Conservation (phyloP, 768 basidiomycete genomes). For the Porpolomopsis calyptriformis region DNA sequence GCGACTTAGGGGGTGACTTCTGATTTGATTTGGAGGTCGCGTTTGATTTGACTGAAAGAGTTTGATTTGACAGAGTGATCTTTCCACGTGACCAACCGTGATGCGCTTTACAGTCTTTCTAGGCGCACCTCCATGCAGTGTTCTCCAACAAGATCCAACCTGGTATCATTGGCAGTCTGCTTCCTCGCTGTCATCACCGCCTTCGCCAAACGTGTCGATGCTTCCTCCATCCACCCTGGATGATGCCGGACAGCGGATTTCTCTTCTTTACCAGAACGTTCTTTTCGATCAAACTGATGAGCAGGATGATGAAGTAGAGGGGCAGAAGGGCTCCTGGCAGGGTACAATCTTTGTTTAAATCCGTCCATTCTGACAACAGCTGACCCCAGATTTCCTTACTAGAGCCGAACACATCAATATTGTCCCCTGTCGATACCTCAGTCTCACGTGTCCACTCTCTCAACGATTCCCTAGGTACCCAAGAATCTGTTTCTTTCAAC, state of each 20-base stretch:
- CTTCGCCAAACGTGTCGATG: not conserved
- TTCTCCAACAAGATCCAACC: slow-evolving; percentile 24
- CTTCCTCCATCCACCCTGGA: slow-evolving; percentile 50
- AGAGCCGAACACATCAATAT: no score
- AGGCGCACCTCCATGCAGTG: slow-evolving; percentile 34
- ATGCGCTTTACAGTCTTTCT: slow-evolving; percentile 39
- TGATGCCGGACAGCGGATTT: slow-evolving; percentile 59
- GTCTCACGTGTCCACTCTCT: slow-evolving; percentile 1
- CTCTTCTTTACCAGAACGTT: slow-evolving; percentile 56
- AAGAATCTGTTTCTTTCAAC: slow-evolving; percentile 39
- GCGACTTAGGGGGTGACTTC: no score
- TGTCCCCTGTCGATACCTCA: not conserved
- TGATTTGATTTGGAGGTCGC: no score
- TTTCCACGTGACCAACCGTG: not conserved
- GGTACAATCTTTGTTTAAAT: not conserved
- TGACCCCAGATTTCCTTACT: no score
- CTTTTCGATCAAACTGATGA: slow-evolving; percentile 47
- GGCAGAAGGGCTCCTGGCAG: slow-evolving; percentile 1
- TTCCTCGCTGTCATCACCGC: slow-evolving; percentile 18
- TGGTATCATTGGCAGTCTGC: slow-evolving; percentile 39
- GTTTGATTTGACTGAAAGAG: no score
- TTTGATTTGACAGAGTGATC: no score
- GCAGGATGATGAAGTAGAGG: no score
- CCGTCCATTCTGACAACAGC: no score
- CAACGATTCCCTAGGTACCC: slow-evolving; percentile 24